Base-by-base conservation (phyloP, 495 filamentous ascomycete species). In the Daldinia concentrica region DNA sequence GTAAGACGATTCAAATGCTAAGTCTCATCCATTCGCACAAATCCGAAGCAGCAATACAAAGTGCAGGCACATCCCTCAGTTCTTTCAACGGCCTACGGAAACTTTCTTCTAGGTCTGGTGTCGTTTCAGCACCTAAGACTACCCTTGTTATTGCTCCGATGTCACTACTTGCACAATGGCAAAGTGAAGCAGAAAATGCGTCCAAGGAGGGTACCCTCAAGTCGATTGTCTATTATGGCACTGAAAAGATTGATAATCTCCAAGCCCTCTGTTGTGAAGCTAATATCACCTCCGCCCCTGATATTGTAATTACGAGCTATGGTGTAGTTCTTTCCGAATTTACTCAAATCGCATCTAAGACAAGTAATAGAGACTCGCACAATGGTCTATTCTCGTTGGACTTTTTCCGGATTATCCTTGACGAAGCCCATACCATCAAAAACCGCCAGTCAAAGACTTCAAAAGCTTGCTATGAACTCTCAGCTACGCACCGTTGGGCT, bases 1-100 rank as follows among this genome's bases (percentile, higher is more conserved):
- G 95, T 11, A 98, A 99, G 79, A 97, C 94, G 0, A 98, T 99
- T 61, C 94, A 99, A 77, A 98, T 98, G 95, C 86, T 99, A 24
- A 93, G 92, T 80, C 82, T 99, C 41, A 87, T 99, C 37, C 95
- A 99, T 78, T 87, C 93, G 0, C 90, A 98, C 79, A 88, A 85
- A 69, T 92, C 92, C 37, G 82, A 89, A 6, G 70, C 82, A 7
- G 83, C 85, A 6, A 72, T 76, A 0, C 55, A 71, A 29, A 56
- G 54, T 61, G 32, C 30, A 50, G 57, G 57, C 41, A 64, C 50
- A 6, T 84, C 24, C 80, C 89, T n/a, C 45, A 27, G 15, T 24
- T 58, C 52, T 41, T 34, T 61, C 12, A 64, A 36, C 12, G 27
- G 22, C 14, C 32, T 68, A 26, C 59, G 56, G 85, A 86, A 61